Evolutionary conservation across 371 early-diverging fungal species (phyloP).

Genomic region (Furculomyces boomerangus): DNA sequence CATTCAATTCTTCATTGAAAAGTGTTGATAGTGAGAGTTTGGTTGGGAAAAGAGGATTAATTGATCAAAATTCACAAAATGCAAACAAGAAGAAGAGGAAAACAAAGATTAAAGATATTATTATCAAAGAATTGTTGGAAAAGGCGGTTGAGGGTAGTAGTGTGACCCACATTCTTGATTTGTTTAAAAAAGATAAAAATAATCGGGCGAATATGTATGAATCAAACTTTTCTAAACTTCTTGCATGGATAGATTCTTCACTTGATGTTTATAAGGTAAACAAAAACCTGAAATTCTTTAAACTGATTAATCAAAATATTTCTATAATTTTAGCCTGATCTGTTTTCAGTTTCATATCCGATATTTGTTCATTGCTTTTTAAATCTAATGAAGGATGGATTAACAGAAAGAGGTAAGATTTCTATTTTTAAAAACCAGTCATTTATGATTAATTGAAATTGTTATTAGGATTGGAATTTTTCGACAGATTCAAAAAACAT

Average conservation of each 20-base stretch:
- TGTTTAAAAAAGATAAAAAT: slow-evolving; percentile 48
- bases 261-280: slow-evolving; percentile 72
- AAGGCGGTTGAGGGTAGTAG: background rate
- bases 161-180: slow-evolving; percentile 4
- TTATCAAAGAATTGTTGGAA: background rate
- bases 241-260: slow-evolving; percentile 88
- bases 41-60: too few relatives aligned
- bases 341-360: slow-evolving; percentile 76
- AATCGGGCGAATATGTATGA: slow-evolving; percentile 62
- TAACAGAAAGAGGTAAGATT: slow-evolving; percentile 39
- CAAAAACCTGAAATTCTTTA: background rate
- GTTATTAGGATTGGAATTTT: slow-evolving; percentile 44
- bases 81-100: background rate
- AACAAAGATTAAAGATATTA: background rate
- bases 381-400: slow-evolving; percentile 44
- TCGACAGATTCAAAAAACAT: slow-evolving; percentile 51
- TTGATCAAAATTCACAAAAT: background rate
- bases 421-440: background rate
- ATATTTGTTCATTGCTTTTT: slow-evolving; percentile 89
- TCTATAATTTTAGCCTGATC: slow-evolving; percentile 32
- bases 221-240: slow-evolving; percentile 53
- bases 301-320: background rate
- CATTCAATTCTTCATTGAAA: too few relatives aligned
- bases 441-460: background rate
- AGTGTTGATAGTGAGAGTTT: too few relatives aligned